These are phyloP conservation scores for Tetracladium maxilliforme DNA, from an alignment of 2,329 filamentous ascomycete species.

Conservation along the genomic window DNA sequence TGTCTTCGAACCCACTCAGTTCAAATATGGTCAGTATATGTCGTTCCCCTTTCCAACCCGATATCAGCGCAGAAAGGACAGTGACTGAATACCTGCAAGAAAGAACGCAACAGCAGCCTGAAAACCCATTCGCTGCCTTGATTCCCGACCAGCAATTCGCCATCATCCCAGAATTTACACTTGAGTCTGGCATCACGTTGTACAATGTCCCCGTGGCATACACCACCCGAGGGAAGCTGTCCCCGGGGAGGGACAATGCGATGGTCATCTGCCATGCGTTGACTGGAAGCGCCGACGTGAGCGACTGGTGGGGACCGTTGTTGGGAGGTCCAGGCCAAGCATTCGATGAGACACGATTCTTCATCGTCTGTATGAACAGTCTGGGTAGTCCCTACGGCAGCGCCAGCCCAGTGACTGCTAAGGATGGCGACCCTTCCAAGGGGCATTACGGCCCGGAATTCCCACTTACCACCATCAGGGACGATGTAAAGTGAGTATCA, in stretches of 20 bases:
- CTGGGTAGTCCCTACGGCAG: conserved; percentile 75
- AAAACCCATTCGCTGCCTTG: conserved; percentile 79
- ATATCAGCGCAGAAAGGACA: conserved; percentile 6
- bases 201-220: conserved; percentile 61
- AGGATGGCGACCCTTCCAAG: conserved; percentile 60
- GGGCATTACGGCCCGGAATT: conserved; percentile 90
- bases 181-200: conserved; percentile 81
- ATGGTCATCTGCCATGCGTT: conserved; percentile 75
- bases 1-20: no score
- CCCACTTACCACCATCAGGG: conserved; percentile 83
- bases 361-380: conserved; percentile 76
- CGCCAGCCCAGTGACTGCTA: conserved; percentile 78
- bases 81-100: conserved; percentile 23
- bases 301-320: conserved; percentile 80
- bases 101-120: conserved; percentile 56
- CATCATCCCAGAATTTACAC: conserved; percentile 74
- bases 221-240: conserved; percentile 48
- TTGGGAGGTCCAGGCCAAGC: conserved; percentile 64
- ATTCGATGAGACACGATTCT: conserved; percentile 73
- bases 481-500: conserved; percentile 72
- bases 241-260: conserved; percentile 44
- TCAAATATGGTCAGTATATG: no score
- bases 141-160: conserved; percentile 83
- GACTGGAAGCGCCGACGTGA: conserved; percentile 72
- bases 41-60: conserved; percentile 44